Base-by-base conservation (phyloP, 495 filamentous ascomycete genomes). In the Recurvomyces mirabilis region DNA sequence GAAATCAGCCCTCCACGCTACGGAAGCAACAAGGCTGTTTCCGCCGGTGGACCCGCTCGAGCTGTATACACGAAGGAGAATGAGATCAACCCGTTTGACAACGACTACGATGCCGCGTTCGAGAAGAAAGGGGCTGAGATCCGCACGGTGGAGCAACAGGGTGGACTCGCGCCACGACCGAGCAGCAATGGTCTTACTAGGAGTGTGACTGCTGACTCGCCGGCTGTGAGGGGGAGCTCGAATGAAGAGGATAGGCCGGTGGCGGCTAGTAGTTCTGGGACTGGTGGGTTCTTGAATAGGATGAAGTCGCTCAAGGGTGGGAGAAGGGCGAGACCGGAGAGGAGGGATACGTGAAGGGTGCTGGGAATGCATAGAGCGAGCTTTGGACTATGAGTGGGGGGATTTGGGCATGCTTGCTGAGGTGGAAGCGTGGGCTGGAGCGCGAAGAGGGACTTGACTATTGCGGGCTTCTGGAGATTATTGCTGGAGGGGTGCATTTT, bases 21-120 rank as follows among this genome's bases (percentile, higher is more conserved):
- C 20, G 42, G 38, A 31, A 14, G n/a, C n/a, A 46, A 17, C 46
- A 41, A 51, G 60, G 65, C 12, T 23, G 42, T 55, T 26, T 68
- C 39, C 3, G 41, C 47, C 34, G 51, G 50, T 34, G 18, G 57
- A 15, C 38, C 46, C 1, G 11, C 34, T 26, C 39, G 53, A 41
- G 36, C 51, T 14, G 45, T 58, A 15, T 48, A 43, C 37, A 41
- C 40, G 21, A 45, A 43, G 23, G 51, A 49, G 33, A 68, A 71
- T 38, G 76, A 91, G 43, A 66, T 69, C 32, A 94, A 91, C 60
- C 88, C 87, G 4, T 95, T 93, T 69, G 93, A 93, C 62, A 71
- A 73, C 46, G 87, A 94, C 35, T 93, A 83, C 55, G 79, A 81
- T 46, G 72, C 74, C 15, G 79, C 75, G 3, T 82, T 81, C 55